These are phyloP conservation scores for Yarrowia keelungensis DNA, from an alignment of 805 yeast genomes.

Conservation along the genomic window DNA sequence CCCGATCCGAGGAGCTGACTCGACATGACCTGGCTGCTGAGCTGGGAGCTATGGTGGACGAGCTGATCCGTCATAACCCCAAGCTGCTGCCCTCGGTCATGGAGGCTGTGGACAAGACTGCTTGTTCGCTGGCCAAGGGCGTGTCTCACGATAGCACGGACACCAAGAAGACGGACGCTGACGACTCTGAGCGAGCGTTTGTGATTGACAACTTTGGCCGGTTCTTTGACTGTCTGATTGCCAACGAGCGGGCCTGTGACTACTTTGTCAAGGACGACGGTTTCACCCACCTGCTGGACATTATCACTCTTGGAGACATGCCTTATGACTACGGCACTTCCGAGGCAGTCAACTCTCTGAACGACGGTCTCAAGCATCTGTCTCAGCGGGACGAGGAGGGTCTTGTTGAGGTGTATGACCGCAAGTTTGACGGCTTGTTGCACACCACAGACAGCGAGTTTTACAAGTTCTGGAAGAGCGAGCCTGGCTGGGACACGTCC, in stretches of 20 bases:
- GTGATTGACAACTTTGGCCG: conserved; percentile 41
- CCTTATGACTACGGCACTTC: conserved; percentile 48
- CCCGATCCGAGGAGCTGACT: conserved; percentile 24
- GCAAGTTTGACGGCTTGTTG: conserved; percentile 28
- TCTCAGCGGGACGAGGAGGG: conserved; percentile 17
- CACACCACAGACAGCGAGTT: conserved; percentile 39
- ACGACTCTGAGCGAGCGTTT: conserved; percentile 40
- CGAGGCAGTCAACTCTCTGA: conserved; percentile 43
- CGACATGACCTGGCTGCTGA: conserved; percentile 32
- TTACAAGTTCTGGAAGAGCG: conserved; percentile 31
- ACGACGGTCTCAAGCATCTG: conserved; percentile 40
- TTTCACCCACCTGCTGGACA: conserved; percentile 42
- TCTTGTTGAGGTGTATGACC: conserved; percentile 35
- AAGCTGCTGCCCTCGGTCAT: conserved; percentile 20
- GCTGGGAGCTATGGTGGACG: conserved; percentile 34
- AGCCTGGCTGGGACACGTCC: conserved; percentile 38
- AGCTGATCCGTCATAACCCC: conserved; percentile 38
- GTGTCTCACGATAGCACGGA: conserved; percentile 42
- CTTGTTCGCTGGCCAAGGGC: conserved; percentile 39
- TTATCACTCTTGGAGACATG: conserved; percentile 44
- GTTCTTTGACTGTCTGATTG: conserved; percentile 48
- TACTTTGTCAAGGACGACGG: conserved; percentile 46
- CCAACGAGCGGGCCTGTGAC: conserved; percentile 44
- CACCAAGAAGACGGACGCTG: conserved; percentile 41
- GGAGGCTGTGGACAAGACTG: conserved; percentile 30